Evolutionary conservation across 176 grass and related monocot species (phyloP), one percentile per base, ranked within the genome.

Genomic region (Raddia guianensis): DNA sequence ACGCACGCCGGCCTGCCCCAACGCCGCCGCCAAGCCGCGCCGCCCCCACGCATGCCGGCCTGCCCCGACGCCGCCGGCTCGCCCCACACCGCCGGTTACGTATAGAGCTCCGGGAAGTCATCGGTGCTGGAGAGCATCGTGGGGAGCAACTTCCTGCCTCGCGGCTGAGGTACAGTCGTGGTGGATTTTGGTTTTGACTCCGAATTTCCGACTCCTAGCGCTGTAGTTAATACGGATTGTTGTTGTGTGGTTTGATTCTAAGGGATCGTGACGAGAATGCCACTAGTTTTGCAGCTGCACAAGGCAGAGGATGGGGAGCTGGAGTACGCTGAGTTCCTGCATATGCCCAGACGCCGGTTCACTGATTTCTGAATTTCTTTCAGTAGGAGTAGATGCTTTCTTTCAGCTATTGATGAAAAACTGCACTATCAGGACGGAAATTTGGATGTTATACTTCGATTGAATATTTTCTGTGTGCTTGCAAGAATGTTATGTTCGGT

Each of bases 201-300:
- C 11, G 42, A 72, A 13, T 49, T 66, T 73, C 61, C 43, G 21
- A 43, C 18, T 60, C 62, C 51, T 65, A 44, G 27, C 47, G 14
- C 8, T 33, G 27, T 59, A 12, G 66, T 8, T 52, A 75, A 84
- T 43, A 14, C 61, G 37, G 27, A 33, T 59, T 68, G 64, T 52
- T 14, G 21, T 5, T 69, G 27, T 60, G n/a, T 79, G 75, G 15
- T 88, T 79, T 51, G 52, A 5, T 73, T 43, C 45, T 6, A 65
- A 98, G 95, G 95, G 35, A 98, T 98, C 82, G 95, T 98, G 90
- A 98, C 95, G 51, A 89, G 95, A 68, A 86, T 92, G 81, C 95
- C 95, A 3, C 80, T 98, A 61, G 95, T 98, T 59, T 76, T 98
- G 77, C 95, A 98, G 82, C 90, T 98, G 52, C 87, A 98, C 48